phyloP scores from a whole-genome alignment of 768 basidiomycete species.

The Podaxis sp. region DNA sequence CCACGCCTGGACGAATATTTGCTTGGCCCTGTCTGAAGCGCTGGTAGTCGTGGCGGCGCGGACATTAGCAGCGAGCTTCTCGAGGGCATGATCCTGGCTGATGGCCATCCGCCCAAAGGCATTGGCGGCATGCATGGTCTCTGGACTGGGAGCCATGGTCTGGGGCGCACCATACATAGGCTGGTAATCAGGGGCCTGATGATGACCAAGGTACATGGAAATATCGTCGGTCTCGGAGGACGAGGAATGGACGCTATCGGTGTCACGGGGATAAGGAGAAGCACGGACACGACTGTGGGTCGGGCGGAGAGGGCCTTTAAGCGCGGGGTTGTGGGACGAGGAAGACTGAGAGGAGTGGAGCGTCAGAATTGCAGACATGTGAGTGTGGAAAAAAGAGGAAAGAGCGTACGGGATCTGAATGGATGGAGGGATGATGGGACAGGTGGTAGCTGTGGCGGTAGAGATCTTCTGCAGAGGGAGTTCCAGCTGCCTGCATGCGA shows the following conservation, averaged over 20 bases:
- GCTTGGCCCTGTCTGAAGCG: constrained; percentile 87
- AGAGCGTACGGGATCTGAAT: constrained; percentile 15
- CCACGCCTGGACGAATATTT: constrained; percentile 94
- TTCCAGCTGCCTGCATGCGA: constrained; percentile 50
- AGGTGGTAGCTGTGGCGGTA: constrained; percentile 66
- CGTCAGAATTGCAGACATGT: constrained; percentile 20
- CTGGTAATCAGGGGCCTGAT: constrained; percentile 56
- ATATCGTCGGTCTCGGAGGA: constrained; percentile 90
- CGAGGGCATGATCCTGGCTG: constrained; percentile 73
- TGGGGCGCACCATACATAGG: constrained; percentile 56
- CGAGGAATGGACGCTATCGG: constrained; percentile 83
- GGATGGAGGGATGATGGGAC: constrained; percentile 43
- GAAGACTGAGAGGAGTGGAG: not conserved
- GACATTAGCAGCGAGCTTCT: constrained; percentile 85
- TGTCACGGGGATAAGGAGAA: constrained; percentile 84
- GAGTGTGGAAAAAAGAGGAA: constrained; percentile 70
- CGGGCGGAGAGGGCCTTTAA: constrained; percentile 75
- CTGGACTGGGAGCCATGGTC: constrained; percentile 46
- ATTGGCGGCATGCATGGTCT: constrained; percentile 63
- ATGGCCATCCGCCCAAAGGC: constrained; percentile 78
- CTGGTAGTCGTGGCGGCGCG: constrained; percentile 88
- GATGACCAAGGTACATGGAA: constrained; percentile 65
- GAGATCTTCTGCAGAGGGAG: constrained; percentile 61
- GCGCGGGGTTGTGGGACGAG: constrained; percentile 50
- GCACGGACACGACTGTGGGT: constrained; percentile 80